Base-by-base conservation (phyloP, 2,329 filamentous ascomycete genomes). In the Leptodontidium sp. region DNA sequence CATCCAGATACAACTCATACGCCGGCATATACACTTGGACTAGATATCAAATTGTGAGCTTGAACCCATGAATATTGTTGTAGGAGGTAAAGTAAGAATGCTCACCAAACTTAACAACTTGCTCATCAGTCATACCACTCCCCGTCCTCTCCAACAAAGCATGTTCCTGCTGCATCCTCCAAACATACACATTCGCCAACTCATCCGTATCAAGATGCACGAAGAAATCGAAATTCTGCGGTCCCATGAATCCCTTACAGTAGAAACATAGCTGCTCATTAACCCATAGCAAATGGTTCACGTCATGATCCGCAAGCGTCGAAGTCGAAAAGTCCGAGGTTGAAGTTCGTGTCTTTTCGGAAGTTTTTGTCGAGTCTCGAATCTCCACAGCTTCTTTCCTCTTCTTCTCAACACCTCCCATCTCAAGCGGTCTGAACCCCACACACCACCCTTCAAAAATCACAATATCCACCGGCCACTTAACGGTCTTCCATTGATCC, bases 381-480 rank as follows among this genome's bases (percentile, higher is more conserved):
- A 6, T 29, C 6, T n/a, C 40, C 17, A 43, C 15, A n/a, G 40
- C 49, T 24, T 38, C 62, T 29, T 62, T 11, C 40, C 32, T 40
- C 40, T 45, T 45, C 6, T 29, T 32, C 12, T 57, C 62, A 17
- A 65, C 50, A 24, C 40, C 38, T n/a, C 32, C 50, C 11, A 5
- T 26, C 9, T 4, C 35, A 26, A 45, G n/a, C 24, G 63, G 52
- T 58, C 38, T 35, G 14, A 65, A 65, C 15, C 63, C 63, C 8
- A 65, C 35, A 58, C 63, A 65, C 63, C 63, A 65, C 49, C 63
- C 63, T 45, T 65, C 63, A 49, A 65, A 65, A n/a, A 65, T 29
- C 35, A 65, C 15, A 2, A 65, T 38, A 6, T 65, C 29, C 8
- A 65, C 45, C 4, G 50, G 35, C 17, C 29, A 29, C 12, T 65